These are phyloP conservation scores for Mycena sp. DNA, from an alignment of 1,284 basidiomycete genomes.

Conservation along the genomic window DNA sequence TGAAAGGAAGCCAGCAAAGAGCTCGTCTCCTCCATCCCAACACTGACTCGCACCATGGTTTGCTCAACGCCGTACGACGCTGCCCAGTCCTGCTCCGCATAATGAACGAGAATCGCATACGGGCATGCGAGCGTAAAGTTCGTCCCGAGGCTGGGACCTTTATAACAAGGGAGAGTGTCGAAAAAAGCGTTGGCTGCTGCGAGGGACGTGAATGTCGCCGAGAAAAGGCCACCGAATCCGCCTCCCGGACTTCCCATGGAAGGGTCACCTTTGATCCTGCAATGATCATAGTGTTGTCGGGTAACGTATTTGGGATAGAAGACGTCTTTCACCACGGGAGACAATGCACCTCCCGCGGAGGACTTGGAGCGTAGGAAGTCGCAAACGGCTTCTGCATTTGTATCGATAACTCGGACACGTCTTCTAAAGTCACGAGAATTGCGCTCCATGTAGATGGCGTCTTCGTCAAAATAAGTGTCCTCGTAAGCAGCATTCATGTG, in stretches of 20 bases:
- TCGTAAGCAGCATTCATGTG: constrained; percentile 77
- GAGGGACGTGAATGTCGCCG: constrained; percentile 82
- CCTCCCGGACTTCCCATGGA: constrained; percentile 79
- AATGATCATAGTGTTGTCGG: constrained; percentile 75
- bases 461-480: constrained; percentile 91
- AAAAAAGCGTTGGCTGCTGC: constrained; percentile 87
- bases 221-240: constrained; percentile 94
- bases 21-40: constrained; percentile 88
- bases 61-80: constrained; percentile 78
- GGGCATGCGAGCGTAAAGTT: constrained; percentile 88
- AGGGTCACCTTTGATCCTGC: constrained; percentile 77
- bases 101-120: constrained; percentile 95
- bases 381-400: constrained; percentile 86
- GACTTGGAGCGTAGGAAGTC: constrained; percentile 79
- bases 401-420: constrained; percentile 84
- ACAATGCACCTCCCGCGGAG: constrained; percentile 66
- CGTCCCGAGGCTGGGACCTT: constrained; percentile 95
- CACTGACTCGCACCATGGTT: constrained; percentile 87
- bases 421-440: constrained; percentile 93
- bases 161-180: constrained; percentile 84
- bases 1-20: constrained; percentile 71
- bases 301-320: constrained; percentile 93
- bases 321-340: constrained; percentile 87
- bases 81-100: constrained; percentile 95
- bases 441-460: constrained; percentile 97